Percentiles rank a stretch among this genome's conserved stretches.
Evolutionary conservation across 129 eudicot genomes (phyloP).

Genomic region (Flaveria robusta): DNA sequence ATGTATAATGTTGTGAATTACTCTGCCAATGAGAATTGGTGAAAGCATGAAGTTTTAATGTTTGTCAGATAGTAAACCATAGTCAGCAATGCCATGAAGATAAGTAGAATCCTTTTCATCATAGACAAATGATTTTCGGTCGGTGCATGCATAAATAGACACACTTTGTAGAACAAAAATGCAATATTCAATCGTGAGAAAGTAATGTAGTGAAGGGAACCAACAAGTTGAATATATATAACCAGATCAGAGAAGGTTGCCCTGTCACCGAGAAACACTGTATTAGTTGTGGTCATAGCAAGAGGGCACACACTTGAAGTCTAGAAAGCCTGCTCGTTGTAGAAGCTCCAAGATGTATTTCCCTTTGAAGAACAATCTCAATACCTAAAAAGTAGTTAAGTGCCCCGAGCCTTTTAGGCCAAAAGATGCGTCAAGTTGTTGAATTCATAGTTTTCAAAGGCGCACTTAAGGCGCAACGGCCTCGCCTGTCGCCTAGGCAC

Average conservation of each 20-base stretch:
- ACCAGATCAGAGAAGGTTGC: neutral
- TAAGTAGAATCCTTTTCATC: too few species aligned
- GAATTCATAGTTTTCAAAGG: too few species aligned
- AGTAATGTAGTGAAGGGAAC: neutral
- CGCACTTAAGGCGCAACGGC: too few species aligned
- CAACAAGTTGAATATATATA: too few species aligned
- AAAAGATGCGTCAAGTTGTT: neutral
- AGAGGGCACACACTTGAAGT: neutral
- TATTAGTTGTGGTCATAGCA: neutral
- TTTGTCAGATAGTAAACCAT: too few species aligned
- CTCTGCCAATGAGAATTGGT: too few species aligned
- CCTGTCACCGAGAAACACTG: neutral
- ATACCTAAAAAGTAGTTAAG: neutral
- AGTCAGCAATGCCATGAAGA: too few species aligned
- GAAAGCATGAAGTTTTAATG: too few species aligned
- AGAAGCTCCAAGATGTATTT: neutral
- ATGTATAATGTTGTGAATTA: too few species aligned
- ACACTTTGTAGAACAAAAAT: neutral
- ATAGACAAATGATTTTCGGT: neutral
- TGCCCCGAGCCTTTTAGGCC: neutral
- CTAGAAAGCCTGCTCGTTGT: neutral
- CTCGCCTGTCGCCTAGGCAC: too few species aligned
- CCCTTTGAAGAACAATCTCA: neutral
- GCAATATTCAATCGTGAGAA: neutral
- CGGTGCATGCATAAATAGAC: neutral